Conservation (phyloP, 768 basidiomycete species). For the Sarcodon sp. region DNA sequence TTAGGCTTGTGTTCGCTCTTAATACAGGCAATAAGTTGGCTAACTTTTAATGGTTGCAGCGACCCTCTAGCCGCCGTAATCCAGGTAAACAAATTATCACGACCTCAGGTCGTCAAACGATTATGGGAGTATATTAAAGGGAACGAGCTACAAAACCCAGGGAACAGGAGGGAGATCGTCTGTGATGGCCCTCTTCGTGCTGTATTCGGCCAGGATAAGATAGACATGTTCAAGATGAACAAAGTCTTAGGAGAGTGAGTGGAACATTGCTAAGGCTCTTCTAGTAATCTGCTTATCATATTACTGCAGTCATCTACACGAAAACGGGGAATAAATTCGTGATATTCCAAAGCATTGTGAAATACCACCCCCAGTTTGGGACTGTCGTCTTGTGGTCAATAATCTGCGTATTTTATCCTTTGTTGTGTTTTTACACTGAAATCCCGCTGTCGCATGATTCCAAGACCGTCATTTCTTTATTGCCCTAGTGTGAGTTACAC, state of each 20-base stretch:
- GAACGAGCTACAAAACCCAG: conserved; percentile 74
- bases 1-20: conserved; percentile 38
- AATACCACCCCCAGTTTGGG: too few relatives aligned
- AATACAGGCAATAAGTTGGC: background rate
- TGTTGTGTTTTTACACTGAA: too few relatives aligned
- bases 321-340: conserved; percentile 5
- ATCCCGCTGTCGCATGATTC: too few relatives aligned
- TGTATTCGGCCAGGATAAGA: conserved; percentile 69
- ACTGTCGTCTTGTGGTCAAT: too few relatives aligned
- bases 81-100: conserved; percentile 55
- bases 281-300: background rate
- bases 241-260: conserved; percentile 71
- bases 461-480: too few relatives aligned
- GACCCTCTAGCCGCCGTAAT: conserved; percentile 62
- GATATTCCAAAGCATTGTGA: too few relatives aligned
- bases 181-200: conserved; percentile 65
- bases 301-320: conserved; percentile 6
- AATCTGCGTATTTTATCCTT: too few relatives aligned
- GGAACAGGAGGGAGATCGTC: conserved; percentile 72
- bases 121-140: conserved; percentile 85
- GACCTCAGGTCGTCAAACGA: conserved; percentile 84
- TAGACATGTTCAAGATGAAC: conserved; percentile 96
- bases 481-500: too few relatives aligned
- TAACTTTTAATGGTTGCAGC: conserved; percentile 23
- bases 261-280: background rate